A percentile compares a stretch with the other conserved stretches of the same genome.
Conservation (phyloP, 1,139 yeast genomes). For the Protomyces inouyei region DNA sequence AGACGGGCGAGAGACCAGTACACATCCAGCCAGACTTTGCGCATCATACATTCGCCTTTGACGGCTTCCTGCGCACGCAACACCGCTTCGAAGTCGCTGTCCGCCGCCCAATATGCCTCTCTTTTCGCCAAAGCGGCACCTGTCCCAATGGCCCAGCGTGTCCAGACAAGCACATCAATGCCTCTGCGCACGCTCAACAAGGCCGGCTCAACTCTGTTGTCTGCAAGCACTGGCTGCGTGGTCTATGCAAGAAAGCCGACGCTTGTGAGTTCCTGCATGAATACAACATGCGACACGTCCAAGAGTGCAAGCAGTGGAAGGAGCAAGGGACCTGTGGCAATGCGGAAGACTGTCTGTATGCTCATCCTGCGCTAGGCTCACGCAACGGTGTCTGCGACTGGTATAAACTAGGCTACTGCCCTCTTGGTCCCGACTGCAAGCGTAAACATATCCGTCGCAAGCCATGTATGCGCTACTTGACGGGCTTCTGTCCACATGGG, state of each 20-base stretch:
- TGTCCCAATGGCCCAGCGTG: slow-evolving; percentile 85
- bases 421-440: slow-evolving; percentile 81
- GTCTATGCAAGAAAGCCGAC: slow-evolving; percentile 93
- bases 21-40: slow-evolving; percentile 19
- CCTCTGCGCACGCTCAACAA: slow-evolving; percentile 47
- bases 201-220: slow-evolving; percentile 61
- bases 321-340: slow-evolving; percentile 86
- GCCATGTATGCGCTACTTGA: slow-evolving; percentile 74
- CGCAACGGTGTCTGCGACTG: slow-evolving; percentile 83
- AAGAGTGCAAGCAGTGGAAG: slow-evolving; percentile 57
- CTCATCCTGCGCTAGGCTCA: slow-evolving; percentile 84
- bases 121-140: slow-evolving; percentile 57
- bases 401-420: slow-evolving; percentile 85
- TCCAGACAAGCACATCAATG: slow-evolving; percentile 72
- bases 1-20: neutral
- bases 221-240: slow-evolving; percentile 97
- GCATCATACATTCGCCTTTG: slow-evolving; percentile 59
- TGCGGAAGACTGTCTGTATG: slow-evolving; percentile 86
- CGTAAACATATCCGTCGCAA: slow-evolving; percentile 74
- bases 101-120: slow-evolving; percentile 82
- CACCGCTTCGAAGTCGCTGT: slow-evolving; percentile 82
- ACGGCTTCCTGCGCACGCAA: slow-evolving; percentile 73
- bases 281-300: slow-evolving; percentile 90
- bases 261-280: slow-evolving; percentile 96
- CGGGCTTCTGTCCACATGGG: slow-evolving; percentile 84